Conservation (phyloP, 495 filamentous ascomycete genomes). For the Friedmanniomyces endolithicus region DNA sequence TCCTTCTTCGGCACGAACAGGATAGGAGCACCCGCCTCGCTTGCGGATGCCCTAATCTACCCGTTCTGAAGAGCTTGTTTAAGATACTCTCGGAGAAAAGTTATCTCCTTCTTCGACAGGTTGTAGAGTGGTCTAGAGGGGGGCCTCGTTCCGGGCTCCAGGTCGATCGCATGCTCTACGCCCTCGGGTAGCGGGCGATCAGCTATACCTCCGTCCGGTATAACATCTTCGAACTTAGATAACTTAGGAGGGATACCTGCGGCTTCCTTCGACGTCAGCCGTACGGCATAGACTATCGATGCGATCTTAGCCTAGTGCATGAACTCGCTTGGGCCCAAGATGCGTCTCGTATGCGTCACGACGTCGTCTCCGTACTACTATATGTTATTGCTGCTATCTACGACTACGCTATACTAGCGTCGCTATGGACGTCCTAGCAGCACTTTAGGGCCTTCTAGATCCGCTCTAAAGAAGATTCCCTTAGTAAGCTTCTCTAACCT, state of each 20-base stretch:
- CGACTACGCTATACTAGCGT: too few relatives aligned
- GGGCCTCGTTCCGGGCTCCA: background rate
- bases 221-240: too few relatives aligned
- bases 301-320: background rate
- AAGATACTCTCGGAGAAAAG: conserved; percentile 3
- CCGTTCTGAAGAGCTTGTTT: background rate
- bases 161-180: conserved; percentile 2
- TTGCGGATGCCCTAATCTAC: background rate
- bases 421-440: background rate
- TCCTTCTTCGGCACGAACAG: conserved; percentile 23
- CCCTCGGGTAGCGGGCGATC: background rate
- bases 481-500: background rate
- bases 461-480: background rate
- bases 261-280: too few relatives aligned
- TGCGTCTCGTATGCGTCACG: background rate
- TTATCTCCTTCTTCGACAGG: conserved; percentile 11
- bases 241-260: too few relatives aligned
- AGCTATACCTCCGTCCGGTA: too few relatives aligned
- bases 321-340: background rate
- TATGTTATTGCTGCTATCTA: background rate
- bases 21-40: conserved; percentile 10
- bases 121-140: conserved; percentile 14
- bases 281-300: background rate
- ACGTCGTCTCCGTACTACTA: background rate
- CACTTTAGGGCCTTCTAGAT: background rate